These are phyloP conservation scores for Kodamaea kaohsiungensis DNA, from an alignment of 805 yeast species.

Conservation along the genomic window DNA sequence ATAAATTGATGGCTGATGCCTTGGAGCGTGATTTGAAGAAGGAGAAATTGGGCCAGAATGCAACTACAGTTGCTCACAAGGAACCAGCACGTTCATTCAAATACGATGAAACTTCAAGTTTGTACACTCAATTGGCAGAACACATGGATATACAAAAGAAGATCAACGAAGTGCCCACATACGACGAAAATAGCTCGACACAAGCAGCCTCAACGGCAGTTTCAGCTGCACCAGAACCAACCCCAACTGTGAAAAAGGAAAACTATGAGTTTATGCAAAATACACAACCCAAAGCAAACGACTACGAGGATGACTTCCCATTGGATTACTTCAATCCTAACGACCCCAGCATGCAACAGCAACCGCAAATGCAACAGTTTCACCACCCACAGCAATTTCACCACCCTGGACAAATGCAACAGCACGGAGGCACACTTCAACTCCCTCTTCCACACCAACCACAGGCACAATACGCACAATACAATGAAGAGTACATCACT, in stretches of 20 bases:
- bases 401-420: neutral
- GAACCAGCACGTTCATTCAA: constrained; percentile 83
- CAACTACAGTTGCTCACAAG: constrained; percentile 69
- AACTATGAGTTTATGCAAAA: constrained; percentile 18
- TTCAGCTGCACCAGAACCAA: constrained; percentile 13
- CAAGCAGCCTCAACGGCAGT: constrained; percentile 4
- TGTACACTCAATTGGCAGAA: constrained; percentile 56
- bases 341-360: constrained; percentile 22
- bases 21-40: constrained; percentile 87
- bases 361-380: neutral
- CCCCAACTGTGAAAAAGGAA: constrained; percentile 9
- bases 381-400: neutral
- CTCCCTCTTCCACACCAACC: constrained; percentile 3
- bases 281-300: constrained; percentile 22
- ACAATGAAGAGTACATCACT: constrained; percentile 25
- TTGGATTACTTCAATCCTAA: constrained; percentile 61
- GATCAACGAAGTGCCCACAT: constrained; percentile 3
- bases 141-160: constrained; percentile 38
- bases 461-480: constrained; percentile 7
- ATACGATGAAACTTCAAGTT: constrained; percentile 53
- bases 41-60: constrained; percentile 58
- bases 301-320: constrained; percentile 68
- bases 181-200: neutral
- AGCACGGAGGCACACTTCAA: neutral
- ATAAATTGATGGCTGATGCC: constrained; percentile 88